Evolutionary conservation across 345 rosid genomes (phyloP).

Genomic region (Pistacia integerrima): DNA sequence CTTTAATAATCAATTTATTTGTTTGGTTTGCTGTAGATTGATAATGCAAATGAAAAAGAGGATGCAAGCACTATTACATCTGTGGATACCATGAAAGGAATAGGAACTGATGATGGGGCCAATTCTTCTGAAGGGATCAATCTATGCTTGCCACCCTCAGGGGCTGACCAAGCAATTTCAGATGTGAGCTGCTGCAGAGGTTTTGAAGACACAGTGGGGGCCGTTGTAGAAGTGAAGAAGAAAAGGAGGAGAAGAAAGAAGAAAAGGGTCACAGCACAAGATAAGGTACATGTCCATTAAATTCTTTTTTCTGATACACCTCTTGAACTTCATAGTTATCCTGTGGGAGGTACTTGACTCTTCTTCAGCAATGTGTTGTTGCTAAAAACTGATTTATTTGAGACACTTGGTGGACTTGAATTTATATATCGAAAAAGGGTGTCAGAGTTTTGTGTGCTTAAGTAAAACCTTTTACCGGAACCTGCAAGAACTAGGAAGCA

Average conservation of each 20-base stretch:
- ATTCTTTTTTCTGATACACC: not conserved
- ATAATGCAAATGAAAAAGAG: conserved; percentile 12
- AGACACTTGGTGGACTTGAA: not conserved
- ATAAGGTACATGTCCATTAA: conserved; percentile 3
- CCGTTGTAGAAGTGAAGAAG: not conserved
- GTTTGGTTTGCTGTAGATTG: conserved; percentile 16
- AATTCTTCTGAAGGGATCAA: conserved; percentile 3
- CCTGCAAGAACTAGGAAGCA: too few species aligned
- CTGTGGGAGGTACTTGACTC: not conserved
- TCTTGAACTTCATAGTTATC: not conserved
- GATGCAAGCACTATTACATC: conserved; percentile 1
- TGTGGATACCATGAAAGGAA: not conserved
- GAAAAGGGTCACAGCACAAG: not conserved
- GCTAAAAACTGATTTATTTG: not conserved
- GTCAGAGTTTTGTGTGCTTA: too few species aligned
- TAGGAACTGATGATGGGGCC: conserved; percentile 1
- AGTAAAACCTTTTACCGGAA: too few species aligned
- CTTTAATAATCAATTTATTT: not conserved
- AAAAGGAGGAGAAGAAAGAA: conserved; percentile 12
- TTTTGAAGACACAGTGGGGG: not conserved
- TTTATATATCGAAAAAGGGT: too few species aligned
- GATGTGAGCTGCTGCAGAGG: not conserved
- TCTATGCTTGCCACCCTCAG: not conserved
- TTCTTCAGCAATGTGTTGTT: not conserved
- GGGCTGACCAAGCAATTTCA: not conserved